Evolutionary conservation across 257 asterid species (phyloP), one percentile per base, ranked within the genome.

Genomic region (Sherardia arvensis): DNA sequence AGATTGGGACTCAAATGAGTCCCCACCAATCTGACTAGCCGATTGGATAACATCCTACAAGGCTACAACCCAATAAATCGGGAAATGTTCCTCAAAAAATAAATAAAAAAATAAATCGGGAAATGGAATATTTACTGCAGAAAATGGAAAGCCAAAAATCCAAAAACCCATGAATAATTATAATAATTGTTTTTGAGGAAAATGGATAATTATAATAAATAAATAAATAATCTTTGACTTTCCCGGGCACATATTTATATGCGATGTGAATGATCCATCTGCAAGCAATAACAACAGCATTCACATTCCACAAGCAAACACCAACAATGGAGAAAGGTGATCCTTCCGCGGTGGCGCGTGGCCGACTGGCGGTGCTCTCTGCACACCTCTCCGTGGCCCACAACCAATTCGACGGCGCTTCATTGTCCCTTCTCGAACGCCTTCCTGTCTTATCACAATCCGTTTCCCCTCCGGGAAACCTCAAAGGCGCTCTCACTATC

Each of bases 341-440:
- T 65, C 77, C 92, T 32, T 59, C 92, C 45, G 59, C 76, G n/a
- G 80, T 77, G 62, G 98, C 98, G 64, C 85, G 96, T 60, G 80
- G 78, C 59, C 93, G 99, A 22, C 75, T 92, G 63, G 90, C 96
- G 30, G 90, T 92, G 59, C 91, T 92, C 20, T 78, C 99, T 30
- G 95, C 96, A 77, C 99, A 92, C 65, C 84, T 92, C 3, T 72
- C 78, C 21, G 82, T 86, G 69, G 71, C 89, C 1, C 15, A 53
- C 47, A 73, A 76, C 67, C 69, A 53, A 40, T 32, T 77, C 72
- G 79, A 66, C 66, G 51, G 66, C 36, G 63, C 54, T 34, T 61
- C 72, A 2, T 27, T 72, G 38, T 73, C 74, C 58, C 32, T 74
- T 63, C 60, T 92, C 7, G 84, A 81, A 27, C 70, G 75, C 49